phyloP scores from a whole-genome alignment of 352 stramenopile genomes.

The Globisporangium recalcitrans region DNA sequence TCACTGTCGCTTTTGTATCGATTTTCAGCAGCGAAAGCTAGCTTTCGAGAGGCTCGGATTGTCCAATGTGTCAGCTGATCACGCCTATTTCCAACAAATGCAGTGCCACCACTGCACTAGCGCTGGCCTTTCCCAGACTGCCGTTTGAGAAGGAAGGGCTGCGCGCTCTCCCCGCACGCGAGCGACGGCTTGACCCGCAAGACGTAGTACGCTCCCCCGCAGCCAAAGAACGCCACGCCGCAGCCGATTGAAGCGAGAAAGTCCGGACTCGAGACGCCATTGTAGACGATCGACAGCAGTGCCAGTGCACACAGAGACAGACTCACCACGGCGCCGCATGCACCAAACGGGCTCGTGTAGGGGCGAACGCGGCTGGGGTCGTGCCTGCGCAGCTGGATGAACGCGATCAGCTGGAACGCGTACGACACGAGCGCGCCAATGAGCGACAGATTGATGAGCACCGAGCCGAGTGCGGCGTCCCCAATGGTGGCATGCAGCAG shows the following conservation, averaged over 20 bases:
- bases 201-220: conserved; percentile 45
- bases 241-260: conserved; percentile 56
- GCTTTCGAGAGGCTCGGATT: too few relatives aligned
- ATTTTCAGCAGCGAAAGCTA: background rate
- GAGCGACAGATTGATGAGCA: conserved; percentile 69
- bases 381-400: conserved; percentile 46
- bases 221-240: conserved; percentile 43
- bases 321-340: conserved; percentile 39
- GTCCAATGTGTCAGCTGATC: too few relatives aligned
- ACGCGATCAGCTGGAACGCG: conserved; percentile 45
- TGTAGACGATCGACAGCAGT: conserved; percentile 67
- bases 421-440: conserved; percentile 69
- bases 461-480: conserved; percentile 45
- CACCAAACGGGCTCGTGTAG: conserved; percentile 50
- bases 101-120: too few relatives aligned
- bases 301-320: conserved; percentile 35
- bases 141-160: background rate
- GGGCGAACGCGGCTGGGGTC: conserved; percentile 43
- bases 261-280: conserved; percentile 41
- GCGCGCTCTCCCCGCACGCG: background rate
- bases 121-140: background rate
- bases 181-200: conserved; percentile 32
- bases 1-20: background rate
- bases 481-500: conserved; percentile 55
- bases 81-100: too few relatives aligned